Evolutionary conservation across 257 asterid genomes (phyloP).

Genomic region (Pogostemon cablin): DNA sequence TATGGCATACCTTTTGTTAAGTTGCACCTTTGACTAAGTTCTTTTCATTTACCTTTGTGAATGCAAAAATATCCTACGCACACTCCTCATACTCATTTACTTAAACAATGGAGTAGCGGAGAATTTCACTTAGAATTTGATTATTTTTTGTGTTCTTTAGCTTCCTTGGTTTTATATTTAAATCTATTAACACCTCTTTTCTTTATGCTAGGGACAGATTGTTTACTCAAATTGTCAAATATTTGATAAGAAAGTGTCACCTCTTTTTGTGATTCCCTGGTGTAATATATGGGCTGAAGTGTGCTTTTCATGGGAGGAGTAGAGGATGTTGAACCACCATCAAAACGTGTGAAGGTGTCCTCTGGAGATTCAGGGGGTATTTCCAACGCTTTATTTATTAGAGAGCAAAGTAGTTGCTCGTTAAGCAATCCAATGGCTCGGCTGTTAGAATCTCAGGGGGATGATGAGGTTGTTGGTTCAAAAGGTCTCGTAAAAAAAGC

Average conservation of each 20-base stretch:
- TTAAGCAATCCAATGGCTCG: conserved; percentile 66
- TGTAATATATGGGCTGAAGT: conserved; percentile 74
- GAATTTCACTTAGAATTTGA: not conserved
- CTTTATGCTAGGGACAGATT: conserved; percentile 29
- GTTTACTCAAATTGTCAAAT: conserved; percentile 11
- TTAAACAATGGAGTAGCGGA: not conserved
- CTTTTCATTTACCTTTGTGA: not conserved
- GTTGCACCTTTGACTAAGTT: too few relatives aligned
- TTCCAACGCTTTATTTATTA: conserved; percentile 50
- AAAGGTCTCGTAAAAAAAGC: conserved; percentile 69
- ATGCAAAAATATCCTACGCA: not conserved
- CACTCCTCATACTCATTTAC: not conserved
- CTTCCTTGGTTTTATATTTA: not conserved
- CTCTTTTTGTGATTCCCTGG: conserved; percentile 33
- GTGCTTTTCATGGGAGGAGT: conserved; percentile 91
- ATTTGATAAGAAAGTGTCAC: conserved; percentile 31
- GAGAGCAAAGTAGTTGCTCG: conserved; percentile 58
- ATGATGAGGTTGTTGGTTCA: conserved; percentile 69
- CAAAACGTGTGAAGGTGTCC: conserved; percentile 76
- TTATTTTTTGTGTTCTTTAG: conserved; percentile 9
- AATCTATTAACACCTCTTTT: conserved; percentile 1
- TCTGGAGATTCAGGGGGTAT: conserved; percentile 51
- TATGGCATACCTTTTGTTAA: too few relatives aligned
- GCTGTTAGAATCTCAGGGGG: conserved; percentile 57
- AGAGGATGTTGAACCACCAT: conserved; percentile 81